A percentile compares a stretch with the other conserved stretches of the same genome.
phyloP scores from a whole-genome alignment of 148 eudicot genomes.

The Rhododendron simsii region DNA sequence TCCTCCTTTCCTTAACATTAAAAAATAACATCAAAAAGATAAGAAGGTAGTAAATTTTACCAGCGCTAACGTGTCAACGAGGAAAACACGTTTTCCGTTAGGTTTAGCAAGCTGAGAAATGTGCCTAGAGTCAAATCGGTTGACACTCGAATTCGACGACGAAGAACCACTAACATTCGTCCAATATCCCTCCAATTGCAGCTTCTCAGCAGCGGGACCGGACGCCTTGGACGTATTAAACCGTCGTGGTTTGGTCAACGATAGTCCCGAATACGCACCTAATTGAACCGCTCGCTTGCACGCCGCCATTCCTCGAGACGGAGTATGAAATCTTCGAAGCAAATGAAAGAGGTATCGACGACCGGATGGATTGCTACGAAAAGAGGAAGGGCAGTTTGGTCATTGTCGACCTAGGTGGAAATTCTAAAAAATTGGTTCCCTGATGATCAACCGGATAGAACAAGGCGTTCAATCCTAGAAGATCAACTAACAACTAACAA shows the following conservation, averaged over 20 bases:
- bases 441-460: background rate
- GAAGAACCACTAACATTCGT: background rate
- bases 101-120: constrained; percentile 50
- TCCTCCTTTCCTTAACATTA: background rate
- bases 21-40: background rate
- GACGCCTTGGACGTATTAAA: constrained; percentile 11
- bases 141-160: constrained; percentile 3
- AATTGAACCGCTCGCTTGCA: constrained; percentile 37
- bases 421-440: background rate
- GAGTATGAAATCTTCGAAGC: background rate
- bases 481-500: background rate
- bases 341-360: background rate
- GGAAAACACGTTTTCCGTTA: constrained; percentile 51
- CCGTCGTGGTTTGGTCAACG: constrained; percentile 21
- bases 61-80: constrained; percentile 71
- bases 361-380: background rate
- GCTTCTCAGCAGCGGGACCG: constrained; percentile 2
- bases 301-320: constrained; percentile 26
- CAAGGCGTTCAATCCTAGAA: background rate
- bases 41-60: constrained; percentile 23
- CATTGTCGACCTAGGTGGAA: background rate
- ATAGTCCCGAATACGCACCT: constrained; percentile 18
- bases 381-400: background rate
- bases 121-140: constrained; percentile 18
- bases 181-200: constrained; percentile 2